Evolutionary conservation across 202 grass and related monocot genomes (phyloP).

Genomic region (Eragrostis tef): DNA sequence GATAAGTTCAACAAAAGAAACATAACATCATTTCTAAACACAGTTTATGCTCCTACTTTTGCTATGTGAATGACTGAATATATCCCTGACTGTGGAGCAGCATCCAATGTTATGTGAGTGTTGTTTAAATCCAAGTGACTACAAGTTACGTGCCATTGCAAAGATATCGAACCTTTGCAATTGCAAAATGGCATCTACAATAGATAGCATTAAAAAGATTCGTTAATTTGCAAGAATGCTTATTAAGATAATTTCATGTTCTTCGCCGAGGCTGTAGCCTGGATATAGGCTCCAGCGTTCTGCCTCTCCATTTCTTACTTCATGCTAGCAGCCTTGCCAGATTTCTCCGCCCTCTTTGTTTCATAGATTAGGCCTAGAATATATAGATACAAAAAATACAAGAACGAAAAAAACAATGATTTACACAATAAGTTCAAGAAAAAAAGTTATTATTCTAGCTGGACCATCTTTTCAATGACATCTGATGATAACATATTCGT

Average conservation of each 20-base stretch:
- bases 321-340: neutral
- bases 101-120: neutral
- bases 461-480: neutral
- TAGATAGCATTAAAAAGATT: neutral
- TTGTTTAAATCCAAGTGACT: slow-evolving; percentile 10
- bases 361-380: neutral
- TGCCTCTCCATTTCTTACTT: neutral
- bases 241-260: neutral
- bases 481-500: neutral
- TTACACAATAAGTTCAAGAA: neutral
- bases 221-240: slow-evolving; percentile 1
- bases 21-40: neutral
- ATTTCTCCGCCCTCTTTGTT: slow-evolving; percentile 15
- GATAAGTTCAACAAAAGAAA: neutral
- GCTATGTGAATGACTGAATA: neutral
- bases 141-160: slow-evolving; percentile 22
- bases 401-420: neutral
- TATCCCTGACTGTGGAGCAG: neutral
- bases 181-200: neutral
- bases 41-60: neutral
- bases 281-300: neutral
- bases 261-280: neutral
- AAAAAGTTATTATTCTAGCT: neutral
- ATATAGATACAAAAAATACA: neutral
- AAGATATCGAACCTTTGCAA: neutral